A percentile compares a stretch with the other conserved stretches of the same genome.
Conservation (phyloP, 2,329 filamentous ascomycete genomes). For the Botryotinia calthae region DNA sequence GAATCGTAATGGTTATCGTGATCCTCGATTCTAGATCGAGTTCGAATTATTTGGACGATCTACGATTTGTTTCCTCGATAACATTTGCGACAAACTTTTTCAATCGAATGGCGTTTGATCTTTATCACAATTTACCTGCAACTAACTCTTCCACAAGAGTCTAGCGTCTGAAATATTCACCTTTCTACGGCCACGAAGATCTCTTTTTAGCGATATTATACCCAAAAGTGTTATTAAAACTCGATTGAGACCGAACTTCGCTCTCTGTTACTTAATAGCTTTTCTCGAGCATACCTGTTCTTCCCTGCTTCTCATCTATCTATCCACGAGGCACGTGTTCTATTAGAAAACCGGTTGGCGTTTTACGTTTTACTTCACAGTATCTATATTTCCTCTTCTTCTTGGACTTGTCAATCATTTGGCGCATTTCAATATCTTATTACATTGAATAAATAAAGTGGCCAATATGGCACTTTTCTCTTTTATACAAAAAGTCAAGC, state of each 20-base stretch:
- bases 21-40: slow-evolving; percentile 18
- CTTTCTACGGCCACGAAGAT: background rate
- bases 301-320: background rate
- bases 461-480: background rate
- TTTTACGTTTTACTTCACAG: background rate
- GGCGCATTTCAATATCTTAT: background rate
- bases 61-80: background rate
- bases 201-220: background rate
- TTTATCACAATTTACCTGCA: background rate
- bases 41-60: background rate
- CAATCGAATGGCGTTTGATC: background rate
- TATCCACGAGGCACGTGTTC: slow-evolving; percentile 1
- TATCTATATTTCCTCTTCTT: slow-evolving; percentile 5
- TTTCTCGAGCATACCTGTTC: background rate
- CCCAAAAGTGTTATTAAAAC: background rate
- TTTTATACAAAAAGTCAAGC: slow-evolving; percentile 9
- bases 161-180: background rate
- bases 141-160: background rate
- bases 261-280: background rate
- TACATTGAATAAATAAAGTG: background rate
- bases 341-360: slow-evolving; percentile 12
- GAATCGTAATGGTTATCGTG: slow-evolving; percentile 13
- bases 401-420: background rate
- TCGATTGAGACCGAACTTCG: background rate
- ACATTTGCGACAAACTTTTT: background rate